Base-by-base conservation (phyloP, 768 basidiomycete species). In the Hypholoma sublateritium region DNA sequence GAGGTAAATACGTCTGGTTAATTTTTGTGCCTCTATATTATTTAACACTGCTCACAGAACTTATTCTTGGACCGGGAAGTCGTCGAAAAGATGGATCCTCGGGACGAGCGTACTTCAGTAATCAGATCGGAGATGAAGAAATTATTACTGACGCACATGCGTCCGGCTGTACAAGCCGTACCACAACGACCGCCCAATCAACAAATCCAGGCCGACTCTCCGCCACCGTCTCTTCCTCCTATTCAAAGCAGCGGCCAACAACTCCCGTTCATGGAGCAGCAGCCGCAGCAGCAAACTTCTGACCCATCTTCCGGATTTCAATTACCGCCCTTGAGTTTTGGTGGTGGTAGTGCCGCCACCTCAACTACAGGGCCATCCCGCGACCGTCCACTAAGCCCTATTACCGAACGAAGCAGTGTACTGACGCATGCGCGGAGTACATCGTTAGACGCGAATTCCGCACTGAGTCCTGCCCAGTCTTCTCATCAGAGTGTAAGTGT, bases 21-120 rank as follows among this genome's bases (percentile, higher is more conserved):
- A 24, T 37, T 7, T 41, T 19, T 32, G 9, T 32, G 28, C 1
- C 28, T 32, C 3, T 32, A 32, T 32, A 32, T 32, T 32, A 5
- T 32, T 32, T 32, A n/a, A n/a, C n/a, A n/a, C 5, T 3, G 5
- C 9, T 36, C 54, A 9, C 62, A 95, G 91, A 80, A 84, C 51
- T 82, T 97, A 19, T 97, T 98, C 78, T 78, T 97, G 54, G 91
- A 94, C 56, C 85, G 93, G 51, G 93, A 93, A 61, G 71, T 83
- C 14, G 93, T 89, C 11, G 87, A 94, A 69, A 72, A 72, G n/a
- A 74, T 91, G 63, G 89, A 94, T 67, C 87, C 86, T 45, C 77
- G 87, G 51, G 85, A 90, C 50, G 89, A 92, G 61, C 81, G 82
- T n/a, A 92, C 91, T 5, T 88, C 91, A 3, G 72, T 76, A 8